Conservation (phyloP, 1,284 basidiomycete genomes). For the Cutaneotrichosporon cutaneum region DNA sequence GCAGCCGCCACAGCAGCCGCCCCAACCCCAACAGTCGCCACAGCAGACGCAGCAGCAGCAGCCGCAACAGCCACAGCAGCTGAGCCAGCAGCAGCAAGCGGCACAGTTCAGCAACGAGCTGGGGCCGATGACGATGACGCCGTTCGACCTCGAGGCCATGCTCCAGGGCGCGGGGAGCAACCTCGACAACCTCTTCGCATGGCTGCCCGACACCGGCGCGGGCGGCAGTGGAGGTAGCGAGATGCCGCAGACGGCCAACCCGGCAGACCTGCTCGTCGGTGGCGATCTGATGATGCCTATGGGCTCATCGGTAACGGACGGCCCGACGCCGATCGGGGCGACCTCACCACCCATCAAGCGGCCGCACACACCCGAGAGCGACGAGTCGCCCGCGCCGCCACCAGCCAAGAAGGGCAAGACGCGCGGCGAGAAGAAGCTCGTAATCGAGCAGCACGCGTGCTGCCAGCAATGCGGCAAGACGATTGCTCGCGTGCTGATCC, state of each 20-base stretch:
- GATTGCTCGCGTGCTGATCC: conserved; percentile 42
- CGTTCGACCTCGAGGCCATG: conserved; percentile 49
- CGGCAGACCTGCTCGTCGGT: conserved; percentile 17
- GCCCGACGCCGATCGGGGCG: conserved; percentile 12
- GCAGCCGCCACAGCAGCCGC: not conserved
- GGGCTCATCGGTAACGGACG: conserved; percentile 2
- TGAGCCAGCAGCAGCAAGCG: not conserved
- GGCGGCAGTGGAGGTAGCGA: not conserved
- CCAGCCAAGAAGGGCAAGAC: conserved; percentile 33
- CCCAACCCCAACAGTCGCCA: not conserved
- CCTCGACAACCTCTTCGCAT: conserved; percentile 41
- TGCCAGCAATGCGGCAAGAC: conserved; percentile 35
- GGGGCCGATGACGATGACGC: conserved; percentile 28
- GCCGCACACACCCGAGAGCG: conserved; percentile 28
- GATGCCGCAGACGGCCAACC: conserved; percentile 14
- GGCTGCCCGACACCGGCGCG: conserved; percentile 45
- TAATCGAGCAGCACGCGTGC: conserved; percentile 34
- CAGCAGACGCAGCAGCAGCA: conserved; percentile 1
- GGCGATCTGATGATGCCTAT: conserved; percentile 18
- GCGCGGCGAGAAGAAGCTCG: conserved; percentile 43
- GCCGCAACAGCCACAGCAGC: not conserved
- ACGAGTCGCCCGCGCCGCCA: conserved; percentile 22
- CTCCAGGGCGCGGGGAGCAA: conserved; percentile 23
- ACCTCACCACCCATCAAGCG: conserved; percentile 23
- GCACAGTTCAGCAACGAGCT: conserved; percentile 1